Evolutionary conservation across 805 yeast species (phyloP).

Genomic region (Cyberlindnera mississippiensis): DNA sequence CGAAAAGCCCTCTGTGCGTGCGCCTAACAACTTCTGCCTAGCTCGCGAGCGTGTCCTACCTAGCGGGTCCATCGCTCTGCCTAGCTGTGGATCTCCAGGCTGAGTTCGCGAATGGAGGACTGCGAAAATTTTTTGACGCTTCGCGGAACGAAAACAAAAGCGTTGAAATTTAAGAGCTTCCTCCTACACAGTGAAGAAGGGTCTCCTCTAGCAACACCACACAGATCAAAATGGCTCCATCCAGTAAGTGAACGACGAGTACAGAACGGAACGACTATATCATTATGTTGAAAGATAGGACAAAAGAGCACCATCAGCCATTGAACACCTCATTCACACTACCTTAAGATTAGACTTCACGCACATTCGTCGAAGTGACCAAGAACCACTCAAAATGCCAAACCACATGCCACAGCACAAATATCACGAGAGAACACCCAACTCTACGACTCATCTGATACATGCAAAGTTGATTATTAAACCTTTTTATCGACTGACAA

Average conservation of each 20-base stretch:
- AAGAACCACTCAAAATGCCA: too few species aligned
- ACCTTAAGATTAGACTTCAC: not conserved
- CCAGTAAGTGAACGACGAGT: slow-evolving; percentile 34
- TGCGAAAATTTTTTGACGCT: slow-evolving; percentile 17
- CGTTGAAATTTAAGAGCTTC: slow-evolving; percentile 16
- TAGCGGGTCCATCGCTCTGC: slow-evolving; percentile 1
- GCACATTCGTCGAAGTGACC: not conserved
- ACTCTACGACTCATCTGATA: too few species aligned
- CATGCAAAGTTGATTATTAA: too few species aligned
- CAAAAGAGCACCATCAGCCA: not conserved
- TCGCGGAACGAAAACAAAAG: slow-evolving; percentile 14
- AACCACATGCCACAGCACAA: too few species aligned
- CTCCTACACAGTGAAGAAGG: slow-evolving; percentile 9
- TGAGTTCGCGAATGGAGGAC: slow-evolving; percentile 7
- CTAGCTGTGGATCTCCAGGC: not conserved
- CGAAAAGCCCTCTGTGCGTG: slow-evolving; percentile 11
- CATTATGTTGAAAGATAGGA: slow-evolving; percentile 5
- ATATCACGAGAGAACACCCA: too few species aligned
- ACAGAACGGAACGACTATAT: slow-evolving; percentile 1
- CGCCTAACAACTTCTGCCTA: slow-evolving; percentile 6
- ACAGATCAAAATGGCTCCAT: slow-evolving; percentile 42
- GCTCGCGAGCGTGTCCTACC: slow-evolving; percentile 4
- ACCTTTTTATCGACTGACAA: too few species aligned
- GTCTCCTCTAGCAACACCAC: slow-evolving; percentile 6
- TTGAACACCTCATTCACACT: slow-evolving; percentile 41